Evolutionary conservation across 2,329 filamentous ascomycete genomes (phyloP).

Genomic region (Thermomyces lanuginosus): DNA sequence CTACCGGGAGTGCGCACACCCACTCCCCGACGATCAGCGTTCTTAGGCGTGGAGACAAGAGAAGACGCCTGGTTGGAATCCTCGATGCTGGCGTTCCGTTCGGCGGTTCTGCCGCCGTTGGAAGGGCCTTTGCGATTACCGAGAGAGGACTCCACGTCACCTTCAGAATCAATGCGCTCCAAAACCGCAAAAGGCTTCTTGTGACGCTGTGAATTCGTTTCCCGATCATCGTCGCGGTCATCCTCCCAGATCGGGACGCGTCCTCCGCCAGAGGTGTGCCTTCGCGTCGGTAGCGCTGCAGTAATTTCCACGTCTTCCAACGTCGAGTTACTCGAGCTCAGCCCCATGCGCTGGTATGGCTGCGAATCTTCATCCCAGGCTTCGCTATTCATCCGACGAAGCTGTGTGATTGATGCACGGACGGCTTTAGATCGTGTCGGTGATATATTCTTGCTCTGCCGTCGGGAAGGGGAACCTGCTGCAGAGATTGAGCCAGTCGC

Average conservation of each 20-base stretch:
- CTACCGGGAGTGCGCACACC: conserved; percentile 24
- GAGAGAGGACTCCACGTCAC: conserved; percentile 1
- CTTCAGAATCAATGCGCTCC: conserved; percentile 6
- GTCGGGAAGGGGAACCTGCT: conserved; percentile 4
- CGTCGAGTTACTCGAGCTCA: conserved; percentile 3
- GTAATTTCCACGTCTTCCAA: conserved; percentile 1
- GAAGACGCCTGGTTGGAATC: conserved; percentile 5
- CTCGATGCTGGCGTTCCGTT: conserved; percentile 4
- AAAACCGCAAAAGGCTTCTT: conserved; percentile 5
- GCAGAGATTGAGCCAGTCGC: neutral
- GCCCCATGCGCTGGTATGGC: conserved; percentile 6
- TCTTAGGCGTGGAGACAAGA: conserved; percentile 12
- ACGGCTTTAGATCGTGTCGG: conserved; percentile 10
- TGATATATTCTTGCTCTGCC: no score
- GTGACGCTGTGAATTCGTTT: conserved; percentile 2
- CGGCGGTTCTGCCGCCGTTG: conserved; percentile 1
- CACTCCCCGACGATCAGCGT: conserved; percentile 3
- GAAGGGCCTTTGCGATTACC: neutral
- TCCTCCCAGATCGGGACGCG: conserved; percentile 26
- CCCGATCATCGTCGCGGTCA: conserved; percentile 5
- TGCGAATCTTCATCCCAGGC: conserved; percentile 7
- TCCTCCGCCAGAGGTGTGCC: no score
- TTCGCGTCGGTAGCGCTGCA: conserved; percentile 3
- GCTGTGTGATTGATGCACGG: conserved; percentile 14
- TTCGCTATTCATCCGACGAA: conserved; percentile 13